Conservation (phyloP, 1,139 yeast species). For the Blastobotrys indianensis region DNA sequence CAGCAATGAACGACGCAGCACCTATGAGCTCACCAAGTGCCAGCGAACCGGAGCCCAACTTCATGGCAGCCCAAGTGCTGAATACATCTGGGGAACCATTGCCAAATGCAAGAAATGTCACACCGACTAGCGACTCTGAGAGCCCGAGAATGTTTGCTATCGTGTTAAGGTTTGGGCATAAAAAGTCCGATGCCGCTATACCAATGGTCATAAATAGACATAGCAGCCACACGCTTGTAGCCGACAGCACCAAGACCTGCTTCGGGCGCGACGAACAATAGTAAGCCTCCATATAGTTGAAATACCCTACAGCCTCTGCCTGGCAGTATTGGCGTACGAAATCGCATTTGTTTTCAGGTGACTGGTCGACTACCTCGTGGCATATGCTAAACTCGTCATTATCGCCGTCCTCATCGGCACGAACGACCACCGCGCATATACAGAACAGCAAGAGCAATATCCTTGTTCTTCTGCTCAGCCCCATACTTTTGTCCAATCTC, state of each 20-base stretch:
- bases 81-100: constrained; percentile 90
- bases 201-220: constrained; percentile 59
- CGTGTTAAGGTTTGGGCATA: constrained; percentile 67
- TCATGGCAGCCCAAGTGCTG: constrained; percentile 77
- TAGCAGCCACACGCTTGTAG: constrained; percentile 32
- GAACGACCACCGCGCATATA: not conserved
- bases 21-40: constrained; percentile 89
- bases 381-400: not conserved
- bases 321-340: constrained; percentile 31
- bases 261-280: constrained; percentile 26
- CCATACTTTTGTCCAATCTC: no score
- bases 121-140: constrained; percentile 77
- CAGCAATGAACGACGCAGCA: constrained; percentile 70
- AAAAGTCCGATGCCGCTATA: constrained; percentile 64
- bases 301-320: constrained; percentile 27
- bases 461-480: not conserved
- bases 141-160: constrained; percentile 55
- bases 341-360: constrained; percentile 26
- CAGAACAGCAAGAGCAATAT: not conserved
- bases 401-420: not conserved
- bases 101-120: constrained; percentile 83
- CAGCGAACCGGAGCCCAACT: constrained; percentile 57
- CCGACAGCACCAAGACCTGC: constrained; percentile 11
- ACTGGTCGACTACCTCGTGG: constrained; percentile 5
- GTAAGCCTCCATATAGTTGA: constrained; percentile 31